Conservation (phyloP, 148 eudicot genomes). For the Persicaria tinctoria region DNA sequence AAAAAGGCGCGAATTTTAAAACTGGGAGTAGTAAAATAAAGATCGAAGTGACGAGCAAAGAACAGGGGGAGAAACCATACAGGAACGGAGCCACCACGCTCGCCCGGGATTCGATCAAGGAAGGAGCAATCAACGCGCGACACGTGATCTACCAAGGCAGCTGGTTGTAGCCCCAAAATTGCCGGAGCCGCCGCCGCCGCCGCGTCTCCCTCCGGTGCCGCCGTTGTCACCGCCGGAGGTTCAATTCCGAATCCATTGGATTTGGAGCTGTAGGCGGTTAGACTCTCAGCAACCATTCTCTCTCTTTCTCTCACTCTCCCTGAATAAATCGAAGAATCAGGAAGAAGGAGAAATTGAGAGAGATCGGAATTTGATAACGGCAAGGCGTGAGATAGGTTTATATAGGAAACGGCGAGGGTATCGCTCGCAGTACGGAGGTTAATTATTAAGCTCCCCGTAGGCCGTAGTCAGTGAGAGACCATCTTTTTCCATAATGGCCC, state of each 20-base stretch:
- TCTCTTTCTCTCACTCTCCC: background rate
- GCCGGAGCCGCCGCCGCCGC: background rate
- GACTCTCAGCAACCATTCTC: conserved; percentile 7
- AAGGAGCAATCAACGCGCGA: conserved; percentile 77
- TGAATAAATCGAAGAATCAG: background rate
- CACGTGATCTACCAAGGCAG: conserved; percentile 80
- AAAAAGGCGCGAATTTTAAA: conserved; percentile 1
- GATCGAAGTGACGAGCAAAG: background rate
- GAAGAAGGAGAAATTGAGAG: conserved; percentile 1
- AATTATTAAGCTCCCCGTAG: background rate
- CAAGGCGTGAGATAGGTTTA: background rate
- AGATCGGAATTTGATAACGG: conserved; percentile 1
- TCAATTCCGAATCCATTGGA: conserved; percentile 9
- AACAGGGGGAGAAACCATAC: conserved; percentile 22
- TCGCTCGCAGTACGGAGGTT: background rate
- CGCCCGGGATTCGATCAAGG: conserved; percentile 66
- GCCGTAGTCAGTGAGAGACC: too few relatives aligned
- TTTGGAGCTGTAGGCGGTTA: background rate
- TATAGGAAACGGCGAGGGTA: background rate
- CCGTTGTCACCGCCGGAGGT: background rate
- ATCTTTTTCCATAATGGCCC: too few relatives aligned
- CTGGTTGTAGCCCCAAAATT: conserved; percentile 65
- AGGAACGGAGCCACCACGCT: conserved; percentile 83
- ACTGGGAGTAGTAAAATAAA: background rate
- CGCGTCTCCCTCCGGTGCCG: background rate